These are phyloP conservation scores for Mangifera indica DNA, from an alignment of 345 rosid genomes.

Conservation along the genomic window DNA sequence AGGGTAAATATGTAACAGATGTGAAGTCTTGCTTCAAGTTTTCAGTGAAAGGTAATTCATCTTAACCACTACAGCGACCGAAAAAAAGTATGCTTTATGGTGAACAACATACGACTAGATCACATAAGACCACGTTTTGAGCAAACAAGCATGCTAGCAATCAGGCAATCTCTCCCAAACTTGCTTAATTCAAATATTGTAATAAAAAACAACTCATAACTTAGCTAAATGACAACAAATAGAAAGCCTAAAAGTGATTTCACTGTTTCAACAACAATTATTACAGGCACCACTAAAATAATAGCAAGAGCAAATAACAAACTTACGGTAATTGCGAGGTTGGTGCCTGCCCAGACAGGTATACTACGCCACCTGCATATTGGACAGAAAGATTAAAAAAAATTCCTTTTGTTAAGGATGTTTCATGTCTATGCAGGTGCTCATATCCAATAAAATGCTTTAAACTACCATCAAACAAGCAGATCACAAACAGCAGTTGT, in stretches of 20 bases:
- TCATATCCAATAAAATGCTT: slow-evolving; percentile 7
- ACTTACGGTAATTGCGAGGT: slow-evolving; percentile 73
- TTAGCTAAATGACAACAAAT: background rate
- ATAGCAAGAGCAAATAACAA: background rate
- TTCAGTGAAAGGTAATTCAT: background rate
- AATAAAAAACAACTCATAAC: background rate
- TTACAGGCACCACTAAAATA: background rate
- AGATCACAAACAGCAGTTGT: slow-evolving; percentile 3
- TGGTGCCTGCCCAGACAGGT: slow-evolving; percentile 58
- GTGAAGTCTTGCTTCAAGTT: background rate
- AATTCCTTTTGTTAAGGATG: background rate
- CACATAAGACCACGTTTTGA: background rate
- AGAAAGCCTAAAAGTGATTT: background rate
- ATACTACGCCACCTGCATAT: slow-evolving; percentile 68
- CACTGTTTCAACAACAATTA: background rate
- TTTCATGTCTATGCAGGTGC: background rate
- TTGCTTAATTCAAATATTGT: background rate
- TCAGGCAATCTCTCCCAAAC: background rate
- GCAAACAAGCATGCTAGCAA: background rate
- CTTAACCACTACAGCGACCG: background rate
- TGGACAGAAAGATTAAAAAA: background rate
- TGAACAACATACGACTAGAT: background rate
- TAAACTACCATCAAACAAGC: slow-evolving; percentile 14
- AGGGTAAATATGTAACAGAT: background rate
- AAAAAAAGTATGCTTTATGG: background rate